phyloP scores from a whole-genome alignment of 2,329 filamentous ascomycete species.

The Chrysosporium queenslandicum region DNA sequence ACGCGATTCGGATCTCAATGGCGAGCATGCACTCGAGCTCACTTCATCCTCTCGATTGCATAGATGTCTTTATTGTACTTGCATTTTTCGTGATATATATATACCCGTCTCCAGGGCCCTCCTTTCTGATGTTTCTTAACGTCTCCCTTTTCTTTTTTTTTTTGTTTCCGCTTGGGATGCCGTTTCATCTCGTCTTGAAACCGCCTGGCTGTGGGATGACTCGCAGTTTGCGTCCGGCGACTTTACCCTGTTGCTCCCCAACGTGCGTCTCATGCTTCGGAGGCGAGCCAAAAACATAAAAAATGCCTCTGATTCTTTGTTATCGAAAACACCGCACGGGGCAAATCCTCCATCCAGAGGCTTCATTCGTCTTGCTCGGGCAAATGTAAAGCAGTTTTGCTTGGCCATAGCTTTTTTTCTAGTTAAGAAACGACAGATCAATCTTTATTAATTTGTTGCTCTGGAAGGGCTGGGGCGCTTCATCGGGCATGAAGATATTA shows the following conservation, averaged over 20 bases:
- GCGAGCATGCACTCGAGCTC: background rate
- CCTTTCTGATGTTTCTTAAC: background rate
- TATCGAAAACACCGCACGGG: constrained; percentile 6
- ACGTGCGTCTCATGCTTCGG: constrained; percentile 5
- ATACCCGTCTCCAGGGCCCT: background rate
- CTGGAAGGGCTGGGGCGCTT: background rate
- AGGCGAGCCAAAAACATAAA: constrained; percentile 3
- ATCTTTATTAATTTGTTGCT: background rate
- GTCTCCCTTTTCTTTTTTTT: background rate
- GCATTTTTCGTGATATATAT: constrained; percentile 5
- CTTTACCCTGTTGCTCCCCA: background rate
- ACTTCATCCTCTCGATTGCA: background rate
- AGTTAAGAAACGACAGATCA: constrained; percentile 4
- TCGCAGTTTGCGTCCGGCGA: constrained; percentile 2
- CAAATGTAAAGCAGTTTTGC: background rate
- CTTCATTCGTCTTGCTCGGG: background rate
- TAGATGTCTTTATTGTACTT: constrained; percentile 4
- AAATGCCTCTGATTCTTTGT: constrained; percentile 13
- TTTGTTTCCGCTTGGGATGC: background rate
- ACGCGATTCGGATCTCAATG: constrained; percentile 4
- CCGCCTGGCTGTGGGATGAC: background rate
- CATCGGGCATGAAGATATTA: constrained; percentile 3
- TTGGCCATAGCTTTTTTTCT: constrained; percentile 1
- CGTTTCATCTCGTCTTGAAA: constrained; percentile 4
- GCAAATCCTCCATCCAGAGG: constrained; percentile 6